Percentiles rank a stretch among this genome's conserved stretches.
Evolutionary conservation across 768 basidiomycete genomes (phyloP).

Genomic region (Dendrothele bispora): DNA sequence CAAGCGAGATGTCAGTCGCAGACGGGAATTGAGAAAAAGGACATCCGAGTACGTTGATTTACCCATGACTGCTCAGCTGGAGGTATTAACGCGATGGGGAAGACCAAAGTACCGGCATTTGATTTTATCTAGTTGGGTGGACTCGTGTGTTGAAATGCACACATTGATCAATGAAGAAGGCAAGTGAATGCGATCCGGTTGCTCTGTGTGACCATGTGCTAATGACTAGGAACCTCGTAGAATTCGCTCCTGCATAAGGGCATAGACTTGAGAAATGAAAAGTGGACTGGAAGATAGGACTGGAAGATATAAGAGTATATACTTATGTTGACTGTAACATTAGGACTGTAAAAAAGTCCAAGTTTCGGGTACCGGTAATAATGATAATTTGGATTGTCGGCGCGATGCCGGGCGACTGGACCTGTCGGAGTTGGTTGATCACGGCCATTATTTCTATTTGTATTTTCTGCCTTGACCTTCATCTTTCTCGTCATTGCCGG

Average conservation of each 20-base stretch:
- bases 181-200: slow-evolving; percentile 28
- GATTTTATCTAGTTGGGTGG: slow-evolving; percentile 75
- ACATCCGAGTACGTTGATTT: slow-evolving; percentile 61
- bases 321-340: background rate
- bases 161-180: slow-evolving; percentile 87
- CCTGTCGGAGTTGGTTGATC: slow-evolving; percentile 9
- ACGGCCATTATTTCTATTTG: slow-evolving; percentile 7
- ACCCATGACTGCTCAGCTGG: slow-evolving; percentile 1
- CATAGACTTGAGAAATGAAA: too few relatives aligned
- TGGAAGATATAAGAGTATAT: too few relatives aligned
- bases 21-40: slow-evolving; percentile 65
- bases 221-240: slow-evolving; percentile 12
- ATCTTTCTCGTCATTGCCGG: slow-evolving; percentile 1
- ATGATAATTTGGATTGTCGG: background rate
- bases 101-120: slow-evolving; percentile 84
- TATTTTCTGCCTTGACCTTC: slow-evolving; percentile 6
- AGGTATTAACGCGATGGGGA: slow-evolving; percentile 13
- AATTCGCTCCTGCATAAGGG: slow-evolving; percentile 28
- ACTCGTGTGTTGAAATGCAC: slow-evolving; percentile 78
- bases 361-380: background rate
- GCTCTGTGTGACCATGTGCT: background rate
- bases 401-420: background rate
- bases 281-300: too few relatives aligned
- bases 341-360: slow-evolving; percentile 2
- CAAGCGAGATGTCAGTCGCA: slow-evolving; percentile 76